phyloP scores from a whole-genome alignment of 2,329 filamentous ascomycete genomes.

The Apiospora malaysiana region DNA sequence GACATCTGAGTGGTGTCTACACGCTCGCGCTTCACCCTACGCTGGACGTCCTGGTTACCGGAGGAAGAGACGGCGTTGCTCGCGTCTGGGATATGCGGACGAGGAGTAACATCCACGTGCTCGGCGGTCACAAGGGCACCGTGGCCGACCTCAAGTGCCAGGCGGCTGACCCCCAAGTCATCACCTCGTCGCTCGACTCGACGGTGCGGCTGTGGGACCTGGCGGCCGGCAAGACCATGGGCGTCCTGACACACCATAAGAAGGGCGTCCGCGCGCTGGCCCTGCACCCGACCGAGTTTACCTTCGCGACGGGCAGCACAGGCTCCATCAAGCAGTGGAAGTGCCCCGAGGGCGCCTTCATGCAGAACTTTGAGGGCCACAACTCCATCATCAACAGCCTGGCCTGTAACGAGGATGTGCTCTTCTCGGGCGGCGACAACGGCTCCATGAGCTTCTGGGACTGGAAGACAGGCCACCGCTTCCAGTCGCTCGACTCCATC shows the following conservation, averaged over 20 bases:
- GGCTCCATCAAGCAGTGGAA: constrained; percentile 99
- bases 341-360: constrained; percentile 95
- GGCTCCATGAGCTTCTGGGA: constrained; percentile 98
- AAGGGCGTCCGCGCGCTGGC: constrained; percentile 90
- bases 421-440: constrained; percentile 95
- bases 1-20: constrained; percentile 95
- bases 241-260: constrained; percentile 96
- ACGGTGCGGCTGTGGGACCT: constrained; percentile 95
- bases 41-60: constrained; percentile 91
- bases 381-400: constrained; percentile 96
- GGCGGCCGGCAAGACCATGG: constrained; percentile 94
- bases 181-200: constrained; percentile 89
- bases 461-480: constrained; percentile 95
- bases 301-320: constrained; percentile 90
- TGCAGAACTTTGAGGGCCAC: constrained; percentile 98
- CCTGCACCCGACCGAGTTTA: constrained; percentile 90
- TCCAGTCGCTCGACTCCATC: constrained; percentile 87
- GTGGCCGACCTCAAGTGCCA: constrained; percentile 90
- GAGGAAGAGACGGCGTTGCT: constrained; percentile 91
- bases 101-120: constrained; percentile 91
- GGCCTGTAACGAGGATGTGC: constrained; percentile 88
- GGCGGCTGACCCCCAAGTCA: constrained; percentile 95
- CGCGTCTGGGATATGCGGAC: constrained; percentile 99
- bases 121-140: constrained; percentile 88
- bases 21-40: constrained; percentile 92